phyloP scores from a whole-genome alignment of 108 stramenopile genomes.

The Cyclotella atomus region DNA sequence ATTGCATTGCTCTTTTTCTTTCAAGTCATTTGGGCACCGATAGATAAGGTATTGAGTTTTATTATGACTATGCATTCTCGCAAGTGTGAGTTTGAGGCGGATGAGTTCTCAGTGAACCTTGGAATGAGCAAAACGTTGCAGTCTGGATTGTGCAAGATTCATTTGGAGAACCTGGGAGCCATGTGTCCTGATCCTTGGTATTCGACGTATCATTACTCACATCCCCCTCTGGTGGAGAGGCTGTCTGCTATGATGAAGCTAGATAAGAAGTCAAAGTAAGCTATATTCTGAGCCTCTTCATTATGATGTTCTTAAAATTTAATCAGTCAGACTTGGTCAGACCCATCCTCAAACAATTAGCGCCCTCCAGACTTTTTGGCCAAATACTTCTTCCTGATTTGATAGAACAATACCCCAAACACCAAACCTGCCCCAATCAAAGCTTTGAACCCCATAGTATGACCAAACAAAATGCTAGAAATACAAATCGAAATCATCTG shows the following conservation, averaged over 20 bases:
- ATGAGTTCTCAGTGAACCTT: slow-evolving; percentile 88
- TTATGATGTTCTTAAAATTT: too few relatives aligned
- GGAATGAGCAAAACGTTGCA: slow-evolving; percentile 83
- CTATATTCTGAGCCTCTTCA: too few relatives aligned
- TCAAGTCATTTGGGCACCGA: slow-evolving; percentile 93
- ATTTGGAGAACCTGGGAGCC: slow-evolving; percentile 93
- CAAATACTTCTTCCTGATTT: slow-evolving; percentile 83
- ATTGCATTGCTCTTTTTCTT: slow-evolving; percentile 94
- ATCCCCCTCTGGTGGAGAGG: slow-evolving; percentile 97
- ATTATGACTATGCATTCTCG: slow-evolving; percentile 89
- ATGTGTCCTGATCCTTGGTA: slow-evolving; percentile 94
- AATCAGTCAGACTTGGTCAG: not conserved
- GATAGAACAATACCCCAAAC: slow-evolving; percentile 94
- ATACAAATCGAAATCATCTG: slow-evolving; percentile 96
- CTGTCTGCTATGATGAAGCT: slow-evolving; percentile 92
- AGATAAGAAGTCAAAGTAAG: slow-evolving; percentile 55
- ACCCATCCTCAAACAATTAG: not conserved
- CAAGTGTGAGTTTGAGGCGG: slow-evolving; percentile 92
- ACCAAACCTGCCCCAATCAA: slow-evolving; percentile 89
- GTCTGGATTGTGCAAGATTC: slow-evolving; percentile 95
- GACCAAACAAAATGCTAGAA: slow-evolving; percentile 91
- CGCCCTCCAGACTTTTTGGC: slow-evolving; percentile 45
- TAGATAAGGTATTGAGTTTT: slow-evolving; percentile 93
- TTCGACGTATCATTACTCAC: slow-evolving; percentile 93
- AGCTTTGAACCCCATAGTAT: slow-evolving; percentile 75